phyloP scores from a whole-genome alignment of 768 basidiomycete genomes.

The Calocera viscosa region DNA sequence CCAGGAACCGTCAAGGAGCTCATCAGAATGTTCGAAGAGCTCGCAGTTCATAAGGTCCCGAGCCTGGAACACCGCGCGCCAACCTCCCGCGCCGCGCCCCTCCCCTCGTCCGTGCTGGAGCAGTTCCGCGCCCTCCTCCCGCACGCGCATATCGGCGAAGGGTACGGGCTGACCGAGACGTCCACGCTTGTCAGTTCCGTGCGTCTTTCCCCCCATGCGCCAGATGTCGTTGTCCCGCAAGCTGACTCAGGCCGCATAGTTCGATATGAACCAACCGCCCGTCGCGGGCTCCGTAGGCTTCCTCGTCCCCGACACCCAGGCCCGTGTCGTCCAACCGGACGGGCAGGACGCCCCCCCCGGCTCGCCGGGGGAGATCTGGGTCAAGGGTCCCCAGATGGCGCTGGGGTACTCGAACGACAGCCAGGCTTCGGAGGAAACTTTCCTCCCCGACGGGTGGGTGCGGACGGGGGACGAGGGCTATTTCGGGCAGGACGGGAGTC shows the following conservation, averaged over 20 bases:
- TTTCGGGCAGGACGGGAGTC: not conserved
- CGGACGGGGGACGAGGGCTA: slow-evolving; percentile 1
- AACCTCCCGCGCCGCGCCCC: slow-evolving; percentile 61
- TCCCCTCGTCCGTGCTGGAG: slow-evolving; percentile 42
- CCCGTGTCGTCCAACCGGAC: slow-evolving; percentile 45
- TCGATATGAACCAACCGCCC: not conserved
- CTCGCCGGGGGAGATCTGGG: slow-evolving; percentile 49
- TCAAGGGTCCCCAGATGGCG: slow-evolving; percentile 46
- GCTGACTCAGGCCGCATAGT: not conserved
- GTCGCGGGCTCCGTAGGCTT: slow-evolving; percentile 32
- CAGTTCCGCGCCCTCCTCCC: slow-evolving; percentile 34
- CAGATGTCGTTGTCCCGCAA: not conserved
- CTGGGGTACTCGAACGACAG: slow-evolving; percentile 19
- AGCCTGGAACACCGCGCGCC: too few relatives aligned
- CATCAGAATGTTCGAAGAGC: too few relatives aligned
- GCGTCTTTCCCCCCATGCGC: not conserved
- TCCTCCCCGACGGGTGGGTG: not conserved
- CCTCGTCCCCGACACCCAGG: slow-evolving; percentile 44
- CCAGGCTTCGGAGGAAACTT: not conserved
- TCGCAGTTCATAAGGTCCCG: too few relatives aligned
- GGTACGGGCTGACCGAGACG: slow-evolving; percentile 60
- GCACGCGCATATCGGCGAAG: slow-evolving; percentile 26
- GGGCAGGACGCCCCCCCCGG: slow-evolving; percentile 42
- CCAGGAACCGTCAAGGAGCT: too few relatives aligned
- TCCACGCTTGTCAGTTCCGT: slow-evolving; percentile 30